These are phyloP conservation scores for Floccularia luteovirens DNA, from an alignment of 768 basidiomycete species.

Conservation along the genomic window DNA sequence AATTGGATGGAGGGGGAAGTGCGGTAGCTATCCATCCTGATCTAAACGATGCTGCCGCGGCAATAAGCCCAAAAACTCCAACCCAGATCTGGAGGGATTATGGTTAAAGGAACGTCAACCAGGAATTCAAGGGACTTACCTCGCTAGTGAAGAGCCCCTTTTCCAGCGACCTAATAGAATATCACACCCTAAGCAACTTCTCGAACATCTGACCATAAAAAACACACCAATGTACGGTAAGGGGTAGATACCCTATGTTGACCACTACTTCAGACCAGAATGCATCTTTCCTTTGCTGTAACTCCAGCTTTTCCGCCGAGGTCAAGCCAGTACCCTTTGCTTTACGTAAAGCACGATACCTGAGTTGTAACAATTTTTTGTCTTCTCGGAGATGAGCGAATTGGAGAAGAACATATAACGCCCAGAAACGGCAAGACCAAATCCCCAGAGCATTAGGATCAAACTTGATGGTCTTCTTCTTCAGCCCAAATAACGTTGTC, in stretches of 20 bases:
- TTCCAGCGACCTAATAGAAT: slow-evolving; percentile 50
- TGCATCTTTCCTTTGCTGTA: slow-evolving; percentile 54
- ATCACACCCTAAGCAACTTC: not conserved
- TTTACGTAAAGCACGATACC: slow-evolving; percentile 49
- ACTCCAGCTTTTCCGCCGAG: slow-evolving; percentile 46
- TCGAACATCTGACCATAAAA: not conserved
- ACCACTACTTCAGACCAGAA: slow-evolving; percentile 66
- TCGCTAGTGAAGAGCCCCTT: slow-evolving; percentile 61
- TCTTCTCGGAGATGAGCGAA: slow-evolving; percentile 70
- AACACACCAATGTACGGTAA: slow-evolving; percentile 77
- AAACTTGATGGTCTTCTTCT: slow-evolving; percentile 33
- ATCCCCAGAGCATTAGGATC: slow-evolving; percentile 41
- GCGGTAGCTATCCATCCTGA: slow-evolving; percentile 70
- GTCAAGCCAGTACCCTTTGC: slow-evolving; percentile 42
- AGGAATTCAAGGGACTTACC: slow-evolving; percentile 28
- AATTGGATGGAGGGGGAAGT: slow-evolving; percentile 25
- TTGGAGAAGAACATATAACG: slow-evolving; percentile 68
- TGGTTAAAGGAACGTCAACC: not conserved
- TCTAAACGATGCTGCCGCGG: slow-evolving; percentile 54
- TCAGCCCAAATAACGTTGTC: slow-evolving; percentile 24
- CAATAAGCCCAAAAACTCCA: slow-evolving; percentile 33
- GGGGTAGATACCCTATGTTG: slow-evolving; percentile 72
- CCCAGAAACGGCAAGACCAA: slow-evolving; percentile 83
- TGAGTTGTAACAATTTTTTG: slow-evolving; percentile 44
- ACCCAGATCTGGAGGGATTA: slow-evolving; percentile 26